phyloP scores from a whole-genome alignment of 768 basidiomycete species.

The Fistulinella prunicolor region DNA sequence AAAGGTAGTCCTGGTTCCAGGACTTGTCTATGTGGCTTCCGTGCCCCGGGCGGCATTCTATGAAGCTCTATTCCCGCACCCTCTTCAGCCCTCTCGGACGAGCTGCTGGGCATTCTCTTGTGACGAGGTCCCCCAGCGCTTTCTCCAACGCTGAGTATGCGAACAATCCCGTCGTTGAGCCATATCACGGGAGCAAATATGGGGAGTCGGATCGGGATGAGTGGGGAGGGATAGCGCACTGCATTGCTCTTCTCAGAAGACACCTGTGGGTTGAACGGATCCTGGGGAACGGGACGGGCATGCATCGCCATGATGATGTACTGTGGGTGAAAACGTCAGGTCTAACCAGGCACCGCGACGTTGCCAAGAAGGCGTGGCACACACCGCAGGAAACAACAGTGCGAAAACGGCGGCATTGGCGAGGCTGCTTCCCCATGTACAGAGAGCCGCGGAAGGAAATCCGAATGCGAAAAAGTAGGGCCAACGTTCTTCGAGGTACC shows the following conservation, averaged over 20 bases:
- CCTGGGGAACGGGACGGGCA: slow-evolving; percentile 66
- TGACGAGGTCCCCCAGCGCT: slow-evolving; percentile 18
- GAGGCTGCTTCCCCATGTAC: slow-evolving; percentile 68
- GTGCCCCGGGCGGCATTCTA: slow-evolving; percentile 8
- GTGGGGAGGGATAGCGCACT: slow-evolving; percentile 68
- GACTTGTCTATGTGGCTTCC: slow-evolving; percentile 11
- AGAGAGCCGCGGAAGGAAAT: slow-evolving; percentile 69
- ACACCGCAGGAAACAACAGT: slow-evolving; percentile 72
- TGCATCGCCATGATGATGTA: slow-evolving; percentile 84
- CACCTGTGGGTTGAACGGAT: slow-evolving; percentile 66
- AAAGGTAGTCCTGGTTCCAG: slow-evolving; percentile 4
- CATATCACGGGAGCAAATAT: slow-evolving; percentile 72
- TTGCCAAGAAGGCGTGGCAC: slow-evolving; percentile 22
- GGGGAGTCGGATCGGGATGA: slow-evolving; percentile 76
- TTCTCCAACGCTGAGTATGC: slow-evolving; percentile 55
- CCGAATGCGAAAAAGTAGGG: slow-evolving; percentile 87
- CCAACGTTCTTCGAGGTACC: slow-evolving; percentile 86
- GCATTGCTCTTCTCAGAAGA: slow-evolving; percentile 35
- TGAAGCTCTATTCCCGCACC: slow-evolving; percentile 41
- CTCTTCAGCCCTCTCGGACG: slow-evolving; percentile 60
- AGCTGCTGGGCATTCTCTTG: slow-evolving; percentile 42
- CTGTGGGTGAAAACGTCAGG: slow-evolving; percentile 37
- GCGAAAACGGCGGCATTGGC: slow-evolving; percentile 85
- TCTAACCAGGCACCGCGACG: slow-evolving; percentile 1
- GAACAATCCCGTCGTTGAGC: slow-evolving; percentile 70